Evolutionary conservation across 495 filamentous ascomycete genomes (phyloP), one percentile per base, ranked within the genome.

Genomic region (Daldinia concentrica): DNA sequence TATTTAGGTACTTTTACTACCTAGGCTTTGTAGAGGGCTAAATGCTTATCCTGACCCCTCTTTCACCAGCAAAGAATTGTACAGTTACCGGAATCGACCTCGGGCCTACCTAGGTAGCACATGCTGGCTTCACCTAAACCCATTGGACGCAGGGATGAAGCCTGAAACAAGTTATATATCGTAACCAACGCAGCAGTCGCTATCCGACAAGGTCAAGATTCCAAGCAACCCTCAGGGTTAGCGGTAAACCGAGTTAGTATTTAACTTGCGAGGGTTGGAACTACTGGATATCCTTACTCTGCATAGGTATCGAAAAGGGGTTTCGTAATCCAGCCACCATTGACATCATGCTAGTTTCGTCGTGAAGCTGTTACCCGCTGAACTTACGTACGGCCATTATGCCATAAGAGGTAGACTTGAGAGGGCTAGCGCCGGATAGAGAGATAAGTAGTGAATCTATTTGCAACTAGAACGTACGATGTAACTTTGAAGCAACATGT

Each of bases 301-400:
- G 9, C 9, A n/a, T n/a, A n/a, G n/a, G 19, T 48, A 11, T 22
- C 17, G 9, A 22, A 48, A 26, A 9, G 29, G 30, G 50, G 52
- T 59, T 50, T 72, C 69, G 64, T 72, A 64, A 72, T 64, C 22
- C 30, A 45, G 27, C 30, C 37, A 60, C 48, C 30, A 30, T 64
- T 68, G 55, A 64, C 69, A 72, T 72, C 69, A 72, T 50, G 34
- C 26, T 57, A 12, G 61, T 68, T 66, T 72, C 55, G 60, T 68
- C 36, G 64, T 62, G 43, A 55, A 62, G 26, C 39, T 29, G 17
- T 51, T 22, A 36, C 36, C 45, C 36, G 48, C 61, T 43, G 29
- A 48, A 36, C 26, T 30, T 17, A 17, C 50, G 50, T 32, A 39
- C 15, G 58, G 30, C 52, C n/a, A 32, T 41, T 50, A 54, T 45